Conservation (phyloP, 768 basidiomycete genomes). For the Leccinum barrowsii region DNA sequence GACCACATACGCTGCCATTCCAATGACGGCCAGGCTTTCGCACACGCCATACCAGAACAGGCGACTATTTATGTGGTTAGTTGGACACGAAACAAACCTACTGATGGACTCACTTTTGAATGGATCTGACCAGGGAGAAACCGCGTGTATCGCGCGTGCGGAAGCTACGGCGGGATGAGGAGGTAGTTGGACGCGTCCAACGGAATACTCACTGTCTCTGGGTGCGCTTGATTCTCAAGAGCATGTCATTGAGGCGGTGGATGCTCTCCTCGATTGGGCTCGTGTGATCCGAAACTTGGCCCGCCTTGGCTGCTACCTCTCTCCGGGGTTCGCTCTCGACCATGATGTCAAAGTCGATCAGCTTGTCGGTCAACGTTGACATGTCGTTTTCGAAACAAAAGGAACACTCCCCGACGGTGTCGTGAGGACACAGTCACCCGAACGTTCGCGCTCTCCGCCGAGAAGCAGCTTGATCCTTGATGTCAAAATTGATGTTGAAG, state of each 20-base stretch:
- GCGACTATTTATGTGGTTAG: constrained; percentile 45
- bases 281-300: constrained; percentile 89
- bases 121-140: constrained; percentile 89
- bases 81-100: neutral
- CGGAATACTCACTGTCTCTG: constrained; percentile 79
- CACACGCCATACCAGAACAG: constrained; percentile 92
- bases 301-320: constrained; percentile 83
- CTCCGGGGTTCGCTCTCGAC: constrained; percentile 95
- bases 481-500: constrained; percentile 92
- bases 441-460: constrained; percentile 83
- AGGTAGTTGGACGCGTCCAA: neutral
- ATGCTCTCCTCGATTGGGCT: constrained; percentile 93
- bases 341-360: constrained; percentile 96
- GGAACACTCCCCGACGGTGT: constrained; percentile 83
- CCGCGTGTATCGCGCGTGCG: constrained; percentile 92
- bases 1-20: constrained; percentile 79
- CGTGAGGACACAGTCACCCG: constrained; percentile 96
- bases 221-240: constrained; percentile 86
- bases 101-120: constrained; percentile 59
- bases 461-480: constrained; percentile 90
- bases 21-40: constrained; percentile 73
- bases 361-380: constrained; percentile 88
- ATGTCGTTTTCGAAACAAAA: constrained; percentile 99
- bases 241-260: constrained; percentile 81
- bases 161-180: constrained; percentile 51